Conservation (phyloP, 2,329 filamentous ascomycete species). For the Ceratocystis cacaofunesta region DNA sequence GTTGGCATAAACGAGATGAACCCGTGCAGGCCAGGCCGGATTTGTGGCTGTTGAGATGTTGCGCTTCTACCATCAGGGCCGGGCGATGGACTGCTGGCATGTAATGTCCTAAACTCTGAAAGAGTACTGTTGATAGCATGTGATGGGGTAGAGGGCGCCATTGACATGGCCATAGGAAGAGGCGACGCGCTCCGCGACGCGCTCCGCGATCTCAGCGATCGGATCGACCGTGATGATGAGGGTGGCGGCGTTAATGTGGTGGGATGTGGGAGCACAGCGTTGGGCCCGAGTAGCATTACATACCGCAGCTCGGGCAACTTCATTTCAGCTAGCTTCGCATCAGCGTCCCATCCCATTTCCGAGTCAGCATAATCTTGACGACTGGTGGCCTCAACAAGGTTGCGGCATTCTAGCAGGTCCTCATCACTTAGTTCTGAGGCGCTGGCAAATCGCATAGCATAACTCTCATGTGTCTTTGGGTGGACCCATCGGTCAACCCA, state of each 20-base stretch:
- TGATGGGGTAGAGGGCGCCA: not conserved
- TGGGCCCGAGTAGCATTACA: slow-evolving; percentile 38
- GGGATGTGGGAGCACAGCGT: slow-evolving; percentile 13
- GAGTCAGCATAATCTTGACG: slow-evolving; percentile 48
- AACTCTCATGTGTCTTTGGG: slow-evolving; percentile 29
- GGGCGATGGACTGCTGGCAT: not conserved
- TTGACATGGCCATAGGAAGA: not conserved
- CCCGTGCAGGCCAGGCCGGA: slow-evolving; percentile 27
- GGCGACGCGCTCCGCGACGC: not conserved
- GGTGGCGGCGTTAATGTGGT: slow-evolving; percentile 16
- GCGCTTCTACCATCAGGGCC: slow-evolving; percentile 12
- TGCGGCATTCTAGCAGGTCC: slow-evolving; percentile 40
- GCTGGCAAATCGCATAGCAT: slow-evolving; percentile 31
- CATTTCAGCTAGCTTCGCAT: slow-evolving; percentile 53
- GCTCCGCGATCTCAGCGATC: slow-evolving; percentile 10
- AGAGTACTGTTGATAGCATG: not conserved
- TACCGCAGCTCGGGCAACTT: slow-evolving; percentile 51
- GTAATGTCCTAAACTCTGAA: slow-evolving; percentile 11
- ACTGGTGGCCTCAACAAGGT: slow-evolving; percentile 48
- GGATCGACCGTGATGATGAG: slow-evolving; percentile 12
- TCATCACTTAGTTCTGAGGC: slow-evolving; percentile 27
- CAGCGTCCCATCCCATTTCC: slow-evolving; percentile 46
- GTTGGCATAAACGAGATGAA: slow-evolving; percentile 61
- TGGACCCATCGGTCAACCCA: slow-evolving; percentile 35
- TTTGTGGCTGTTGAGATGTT: slow-evolving; percentile 8